Conservation (phyloP, 2,329 filamentous ascomycete genomes). For the Xylaria sp. region DNA sequence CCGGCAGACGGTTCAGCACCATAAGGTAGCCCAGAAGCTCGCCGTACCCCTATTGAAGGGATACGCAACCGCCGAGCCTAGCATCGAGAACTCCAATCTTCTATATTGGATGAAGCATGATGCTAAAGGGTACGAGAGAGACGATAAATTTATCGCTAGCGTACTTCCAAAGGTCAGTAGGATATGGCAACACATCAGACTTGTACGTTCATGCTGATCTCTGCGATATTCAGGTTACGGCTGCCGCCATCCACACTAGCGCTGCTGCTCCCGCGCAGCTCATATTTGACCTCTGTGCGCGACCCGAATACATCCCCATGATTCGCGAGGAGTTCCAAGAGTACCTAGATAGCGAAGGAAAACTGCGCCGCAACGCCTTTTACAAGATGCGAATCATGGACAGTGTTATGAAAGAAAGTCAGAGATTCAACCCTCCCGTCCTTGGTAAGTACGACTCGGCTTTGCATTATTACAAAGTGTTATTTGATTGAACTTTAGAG, state of each 20-base stretch:
- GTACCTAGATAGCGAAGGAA: background rate
- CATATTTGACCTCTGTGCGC: slow-evolving; percentile 15
- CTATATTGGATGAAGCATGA: background rate
- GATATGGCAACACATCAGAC: background rate
- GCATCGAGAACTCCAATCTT: background rate
- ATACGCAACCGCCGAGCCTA: background rate
- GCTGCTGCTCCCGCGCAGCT: slow-evolving; percentile 4
- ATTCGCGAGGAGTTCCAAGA: slow-evolving; percentile 49
- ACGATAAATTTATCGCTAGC: background rate
- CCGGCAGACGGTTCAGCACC: background rate
- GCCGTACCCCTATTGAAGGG: background rate
- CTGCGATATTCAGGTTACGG: background rate
- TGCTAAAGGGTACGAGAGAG: background rate
- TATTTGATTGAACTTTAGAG: background rate
- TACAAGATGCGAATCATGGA: slow-evolving; percentile 48
- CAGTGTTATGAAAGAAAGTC: slow-evolving; percentile 53
- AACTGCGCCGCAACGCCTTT: background rate
- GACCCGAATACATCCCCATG: slow-evolving; percentile 7
- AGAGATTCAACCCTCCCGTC: slow-evolving; percentile 44
- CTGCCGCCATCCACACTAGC: slow-evolving; percentile 21
- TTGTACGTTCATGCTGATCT: background rate
- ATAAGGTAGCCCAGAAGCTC: background rate
- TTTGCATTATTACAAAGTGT: background rate
- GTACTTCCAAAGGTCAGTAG: slow-evolving; percentile 1
- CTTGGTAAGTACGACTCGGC: background rate